Percentiles rank a stretch among this genome's conserved stretches.
Conservation (phyloP, 202 grass and related monocot genomes). For the Eragrostis tef region DNA sequence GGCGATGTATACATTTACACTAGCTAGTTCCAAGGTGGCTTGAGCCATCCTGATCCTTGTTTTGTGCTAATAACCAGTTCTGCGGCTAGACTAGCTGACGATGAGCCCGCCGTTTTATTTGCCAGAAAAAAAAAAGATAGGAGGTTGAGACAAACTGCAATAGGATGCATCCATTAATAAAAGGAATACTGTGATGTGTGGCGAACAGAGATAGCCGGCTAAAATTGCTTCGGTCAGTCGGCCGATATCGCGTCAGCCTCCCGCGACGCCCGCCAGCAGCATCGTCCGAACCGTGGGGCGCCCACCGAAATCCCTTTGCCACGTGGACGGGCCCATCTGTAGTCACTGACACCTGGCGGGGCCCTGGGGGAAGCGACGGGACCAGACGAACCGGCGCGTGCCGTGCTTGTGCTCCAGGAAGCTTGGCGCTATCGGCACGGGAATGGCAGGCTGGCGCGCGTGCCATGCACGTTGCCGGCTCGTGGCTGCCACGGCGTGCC, state of each 20-base stretch:
- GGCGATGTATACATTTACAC: no score
- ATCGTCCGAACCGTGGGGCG: neutral
- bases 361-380: neutral
- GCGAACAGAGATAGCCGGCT: no score
- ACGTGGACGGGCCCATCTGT: neutral
- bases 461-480: slow-evolving; percentile 3
- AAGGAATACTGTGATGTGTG: no score
- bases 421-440: neutral
- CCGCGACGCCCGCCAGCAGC: neutral
- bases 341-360: neutral
- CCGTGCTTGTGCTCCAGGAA: slow-evolving; percentile 1
- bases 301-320: neutral
- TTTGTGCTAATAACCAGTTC: no score
- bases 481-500: neutral
- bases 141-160: no score
- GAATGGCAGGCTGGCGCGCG: neutral
- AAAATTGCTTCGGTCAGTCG: neutral
- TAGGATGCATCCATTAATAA: no score
- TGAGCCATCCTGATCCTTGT: no score
- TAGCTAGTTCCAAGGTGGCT: no score
- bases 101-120: no score
- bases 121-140: no score
- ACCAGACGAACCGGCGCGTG: neutral
- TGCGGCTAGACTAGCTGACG: no score
- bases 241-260: neutral